Conservation (phyloP, 2,329 filamentous ascomycete genomes). For the Colletotrichum lini region DNA sequence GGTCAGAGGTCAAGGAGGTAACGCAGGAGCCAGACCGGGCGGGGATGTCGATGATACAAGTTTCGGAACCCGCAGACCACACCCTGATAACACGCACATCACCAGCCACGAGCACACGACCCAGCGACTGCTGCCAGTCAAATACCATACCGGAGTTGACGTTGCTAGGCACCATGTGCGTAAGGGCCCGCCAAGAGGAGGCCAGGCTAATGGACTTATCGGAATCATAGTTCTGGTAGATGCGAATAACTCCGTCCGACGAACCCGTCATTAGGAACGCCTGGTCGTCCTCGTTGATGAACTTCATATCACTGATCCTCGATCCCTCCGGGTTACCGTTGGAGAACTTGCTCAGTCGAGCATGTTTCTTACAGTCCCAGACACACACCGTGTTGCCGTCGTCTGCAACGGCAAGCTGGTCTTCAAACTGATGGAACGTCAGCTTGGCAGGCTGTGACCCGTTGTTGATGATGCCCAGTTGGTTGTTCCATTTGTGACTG, state of each 20-base stretch:
- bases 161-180: constrained; percentile 93
- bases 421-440: constrained; percentile 98
- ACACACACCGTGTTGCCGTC: constrained; percentile 91
- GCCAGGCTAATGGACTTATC: constrained; percentile 85
- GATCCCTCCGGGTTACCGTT: constrained; percentile 95
- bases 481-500: constrained; percentile 88
- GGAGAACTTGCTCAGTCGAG: constrained; percentile 85
- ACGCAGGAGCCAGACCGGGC: constrained; percentile 96
- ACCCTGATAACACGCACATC: constrained; percentile 96
- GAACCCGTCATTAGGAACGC: constrained; percentile 95
- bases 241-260: constrained; percentile 92
- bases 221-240: constrained; percentile 93
- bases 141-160: constrained; percentile 96
- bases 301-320: constrained; percentile 93
- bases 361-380: constrained; percentile 92
- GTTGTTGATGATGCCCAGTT: constrained; percentile 88
- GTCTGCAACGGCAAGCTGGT: constrained; percentile 93
- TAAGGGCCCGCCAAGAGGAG: constrained; percentile 91
- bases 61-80: constrained; percentile 95
- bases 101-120: constrained; percentile 93
- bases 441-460: constrained; percentile 91
- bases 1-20: constrained; percentile 94
- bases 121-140: constrained; percentile 99
- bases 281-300: constrained; percentile 98
- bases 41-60: constrained; percentile 93